Percentiles rank a stretch among this genome's conserved stretches.
Evolutionary conservation across 2,329 filamentous ascomycete genomes (phyloP).

Genomic region (Colletotrichum tamarilloi): DNA sequence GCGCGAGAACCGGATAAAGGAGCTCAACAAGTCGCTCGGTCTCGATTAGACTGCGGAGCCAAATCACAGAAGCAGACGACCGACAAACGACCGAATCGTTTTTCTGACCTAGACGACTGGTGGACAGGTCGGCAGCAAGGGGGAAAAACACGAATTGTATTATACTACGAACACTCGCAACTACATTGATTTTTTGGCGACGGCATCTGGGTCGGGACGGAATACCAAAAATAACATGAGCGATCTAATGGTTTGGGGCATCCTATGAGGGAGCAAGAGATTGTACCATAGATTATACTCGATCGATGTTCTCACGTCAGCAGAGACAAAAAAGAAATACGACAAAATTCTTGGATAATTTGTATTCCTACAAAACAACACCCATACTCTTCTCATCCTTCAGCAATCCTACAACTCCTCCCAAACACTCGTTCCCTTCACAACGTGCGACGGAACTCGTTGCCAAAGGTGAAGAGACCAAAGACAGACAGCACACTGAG

Average conservation of each 20-base stretch:
- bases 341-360: background rate
- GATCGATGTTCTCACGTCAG: background rate
- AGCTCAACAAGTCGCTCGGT: constrained; percentile 60
- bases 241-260: background rate
- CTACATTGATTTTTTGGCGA: background rate
- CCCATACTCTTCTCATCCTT: background rate
- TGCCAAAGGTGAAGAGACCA: constrained; percentile 83
- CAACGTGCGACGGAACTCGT: constrained; percentile 64
- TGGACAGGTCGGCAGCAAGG: background rate
- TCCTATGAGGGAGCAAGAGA: background rate
- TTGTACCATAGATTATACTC: background rate
- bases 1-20: constrained; percentile 77
- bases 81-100: no score
- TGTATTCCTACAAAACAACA: background rate
- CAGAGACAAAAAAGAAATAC: background rate
- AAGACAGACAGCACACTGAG: constrained; percentile 83
- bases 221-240: background rate
- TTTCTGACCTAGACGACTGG: background rate
- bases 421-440: constrained; percentile 40
- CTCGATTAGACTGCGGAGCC: constrained; percentile 37
- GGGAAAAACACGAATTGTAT: background rate
- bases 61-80: background rate
- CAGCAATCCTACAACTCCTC: background rate
- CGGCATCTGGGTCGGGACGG: no score
- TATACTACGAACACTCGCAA: constrained; percentile 5